These are phyloP conservation scores for Wickerhamiella parazyma DNA, from an alignment of 805 yeast genomes.

Conservation along the genomic window DNA sequence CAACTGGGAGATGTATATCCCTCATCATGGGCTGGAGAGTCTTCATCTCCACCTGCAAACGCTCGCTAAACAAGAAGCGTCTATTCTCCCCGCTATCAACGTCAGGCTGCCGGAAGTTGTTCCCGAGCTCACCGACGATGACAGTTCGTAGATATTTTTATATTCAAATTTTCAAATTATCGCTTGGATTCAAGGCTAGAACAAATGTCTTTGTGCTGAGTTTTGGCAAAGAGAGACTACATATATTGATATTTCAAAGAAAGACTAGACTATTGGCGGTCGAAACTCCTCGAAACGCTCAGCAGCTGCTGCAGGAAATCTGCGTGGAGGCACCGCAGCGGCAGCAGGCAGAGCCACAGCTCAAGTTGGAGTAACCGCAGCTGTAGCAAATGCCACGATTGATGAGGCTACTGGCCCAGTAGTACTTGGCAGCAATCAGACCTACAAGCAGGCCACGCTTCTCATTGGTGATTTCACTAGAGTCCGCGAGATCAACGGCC, in stretches of 20 bases:
- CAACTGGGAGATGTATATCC: slow-evolving; percentile 44
- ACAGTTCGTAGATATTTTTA: neutral
- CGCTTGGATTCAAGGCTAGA: too few species aligned
- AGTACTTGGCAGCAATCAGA: neutral
- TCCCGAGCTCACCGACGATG: slow-evolving; percentile 6
- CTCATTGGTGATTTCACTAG: neutral
- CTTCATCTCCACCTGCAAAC: slow-evolving; percentile 2
- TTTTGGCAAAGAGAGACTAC: too few species aligned
- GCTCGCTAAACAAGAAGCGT: neutral
- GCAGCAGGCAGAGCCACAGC: slow-evolving; percentile 4
- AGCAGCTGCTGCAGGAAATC: neutral
- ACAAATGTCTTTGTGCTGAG: too few species aligned
- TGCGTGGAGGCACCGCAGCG: neutral
- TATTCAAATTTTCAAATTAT: too few species aligned
- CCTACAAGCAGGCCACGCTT: neutral
- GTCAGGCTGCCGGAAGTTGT: neutral
- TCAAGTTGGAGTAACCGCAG: neutral
- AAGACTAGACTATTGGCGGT: too few species aligned
- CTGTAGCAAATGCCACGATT: neutral
- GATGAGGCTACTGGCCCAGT: neutral
- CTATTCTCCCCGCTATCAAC: neutral
- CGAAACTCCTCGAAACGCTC: too few species aligned
- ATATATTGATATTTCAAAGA: too few species aligned
- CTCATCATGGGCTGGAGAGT: slow-evolving; percentile 20
- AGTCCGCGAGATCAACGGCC: neutral